Evolutionary conservation across 352 stramenopile genomes (phyloP).

Genomic region (Pythium sp.): DNA sequence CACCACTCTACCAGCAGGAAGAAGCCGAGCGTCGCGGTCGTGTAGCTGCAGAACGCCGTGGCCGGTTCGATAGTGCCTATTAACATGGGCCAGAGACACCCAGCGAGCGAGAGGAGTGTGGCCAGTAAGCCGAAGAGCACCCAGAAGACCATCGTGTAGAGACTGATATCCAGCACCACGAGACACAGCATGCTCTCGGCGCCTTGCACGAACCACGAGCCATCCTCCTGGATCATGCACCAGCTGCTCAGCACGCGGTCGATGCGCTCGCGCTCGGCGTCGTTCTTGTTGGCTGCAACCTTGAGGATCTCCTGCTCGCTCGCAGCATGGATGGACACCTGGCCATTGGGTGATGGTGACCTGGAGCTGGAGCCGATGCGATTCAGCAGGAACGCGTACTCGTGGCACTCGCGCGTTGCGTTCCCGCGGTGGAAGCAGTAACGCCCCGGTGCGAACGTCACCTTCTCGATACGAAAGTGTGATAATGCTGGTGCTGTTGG

Average conservation of each 20-base stretch:
- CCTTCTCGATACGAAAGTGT: constrained; percentile 4
- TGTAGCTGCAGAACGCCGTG: constrained; percentile 33
- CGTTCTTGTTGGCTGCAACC: constrained; percentile 10
- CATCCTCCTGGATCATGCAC: constrained; percentile 30
- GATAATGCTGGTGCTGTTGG: neutral
- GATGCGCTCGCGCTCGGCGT: constrained; percentile 11
- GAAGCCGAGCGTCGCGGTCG: constrained; percentile 30
- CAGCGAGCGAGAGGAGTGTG: constrained; percentile 21
- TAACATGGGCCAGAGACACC: neutral
- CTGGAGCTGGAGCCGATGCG: constrained; percentile 19
- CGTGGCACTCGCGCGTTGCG: constrained; percentile 36
- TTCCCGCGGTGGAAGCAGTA: constrained; percentile 41
- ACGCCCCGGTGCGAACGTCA: constrained; percentile 41
- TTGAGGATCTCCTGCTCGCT: neutral
- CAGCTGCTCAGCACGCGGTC: constrained; percentile 37
- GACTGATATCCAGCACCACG: constrained; percentile 51
- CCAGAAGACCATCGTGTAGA: constrained; percentile 49
- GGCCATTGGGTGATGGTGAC: neutral
- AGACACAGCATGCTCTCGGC: constrained; percentile 55
- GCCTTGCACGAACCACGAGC: constrained; percentile 49
- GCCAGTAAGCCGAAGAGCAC: constrained; percentile 26
- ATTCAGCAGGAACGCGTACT: constrained; percentile 38
- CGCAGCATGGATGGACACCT: constrained; percentile 1
- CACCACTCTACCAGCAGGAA: constrained; percentile 49
- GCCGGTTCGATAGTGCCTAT: neutral